Percentiles rank a stretch among this genome's conserved stretches.
Conservation (phyloP, 1,284 basidiomycete genomes). For the Cutaneotrichosporon arboriforme region DNA sequence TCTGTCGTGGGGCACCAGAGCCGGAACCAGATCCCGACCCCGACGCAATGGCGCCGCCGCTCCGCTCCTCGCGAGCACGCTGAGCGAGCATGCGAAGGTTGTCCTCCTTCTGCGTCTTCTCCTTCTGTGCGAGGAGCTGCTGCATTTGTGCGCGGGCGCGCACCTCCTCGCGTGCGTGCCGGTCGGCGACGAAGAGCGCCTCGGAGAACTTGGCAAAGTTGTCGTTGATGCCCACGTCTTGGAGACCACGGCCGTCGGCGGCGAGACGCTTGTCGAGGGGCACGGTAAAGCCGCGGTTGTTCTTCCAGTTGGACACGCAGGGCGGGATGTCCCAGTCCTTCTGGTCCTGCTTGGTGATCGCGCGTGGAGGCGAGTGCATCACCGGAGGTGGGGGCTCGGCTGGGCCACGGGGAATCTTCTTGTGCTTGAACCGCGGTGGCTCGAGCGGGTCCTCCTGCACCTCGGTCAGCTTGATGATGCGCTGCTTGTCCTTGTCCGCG, state of each 20-base stretch:
- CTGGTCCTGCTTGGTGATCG: constrained; percentile 92
- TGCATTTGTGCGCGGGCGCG: constrained; percentile 94
- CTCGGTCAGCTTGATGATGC: constrained; percentile 98
- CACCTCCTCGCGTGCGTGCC: constrained; percentile 96
- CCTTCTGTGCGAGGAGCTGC: constrained; percentile 94
- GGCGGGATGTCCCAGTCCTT: constrained; percentile 99
- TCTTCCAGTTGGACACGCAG: constrained; percentile 99
- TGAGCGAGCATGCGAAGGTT: constrained; percentile 89
- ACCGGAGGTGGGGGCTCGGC: constrained; percentile 97
- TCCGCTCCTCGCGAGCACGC: constrained; percentile 87
- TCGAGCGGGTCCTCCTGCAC: constrained; percentile 96
- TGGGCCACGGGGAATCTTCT: constrained; percentile 93
- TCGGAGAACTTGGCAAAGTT: constrained; percentile 99
- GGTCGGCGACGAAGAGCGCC: constrained; percentile 90
- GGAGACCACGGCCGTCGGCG: constrained; percentile 91
- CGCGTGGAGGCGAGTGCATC: constrained; percentile 87
- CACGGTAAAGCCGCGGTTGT: constrained; percentile 99
- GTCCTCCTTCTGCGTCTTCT: constrained; percentile 96
- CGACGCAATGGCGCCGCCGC: constrained; percentile 51
- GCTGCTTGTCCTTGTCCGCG: constrained; percentile 60
- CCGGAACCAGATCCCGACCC: neutral
- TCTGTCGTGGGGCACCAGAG: constrained; percentile 47
- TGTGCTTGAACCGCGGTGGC: constrained; percentile 94
- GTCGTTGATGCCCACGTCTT: constrained; percentile 98
- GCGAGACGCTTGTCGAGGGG: constrained; percentile 97